phyloP scores from a whole-genome alignment of 2,329 filamentous ascomycete species.

The Paraphoma chrysanthemicola region DNA sequence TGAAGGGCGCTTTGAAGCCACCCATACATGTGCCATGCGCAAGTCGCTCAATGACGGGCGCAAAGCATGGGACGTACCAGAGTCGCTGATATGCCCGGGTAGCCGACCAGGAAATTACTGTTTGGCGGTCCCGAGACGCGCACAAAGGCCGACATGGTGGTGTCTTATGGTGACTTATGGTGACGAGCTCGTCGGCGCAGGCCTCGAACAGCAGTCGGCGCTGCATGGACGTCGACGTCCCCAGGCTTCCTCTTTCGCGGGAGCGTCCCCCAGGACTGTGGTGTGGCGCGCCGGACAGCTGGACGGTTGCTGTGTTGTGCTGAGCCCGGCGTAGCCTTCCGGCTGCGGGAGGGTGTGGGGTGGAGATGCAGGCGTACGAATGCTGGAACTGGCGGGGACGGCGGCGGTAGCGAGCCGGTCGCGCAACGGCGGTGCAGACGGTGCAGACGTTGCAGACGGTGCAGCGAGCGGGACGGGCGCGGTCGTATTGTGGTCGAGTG shows the following conservation, averaged over 20 bases:
- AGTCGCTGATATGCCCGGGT: slow-evolving; percentile 96
- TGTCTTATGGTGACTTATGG: slow-evolving; percentile 33
- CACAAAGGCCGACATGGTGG: slow-evolving; percentile 74
- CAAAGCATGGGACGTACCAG: slow-evolving; percentile 69
- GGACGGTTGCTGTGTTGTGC: slow-evolving; percentile 10
- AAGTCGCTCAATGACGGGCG: slow-evolving; percentile 3
- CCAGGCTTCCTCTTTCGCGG: slow-evolving; percentile 12
- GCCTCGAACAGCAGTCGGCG: slow-evolving; percentile 40
- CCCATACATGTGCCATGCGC: slow-evolving; percentile 3
- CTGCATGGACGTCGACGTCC: slow-evolving; percentile 43
- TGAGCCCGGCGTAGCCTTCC: slow-evolving; percentile 25
- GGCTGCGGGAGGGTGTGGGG: slow-evolving; percentile 29
- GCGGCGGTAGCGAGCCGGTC: slow-evolving; percentile 19
- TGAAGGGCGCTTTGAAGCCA: slow-evolving; percentile 6
- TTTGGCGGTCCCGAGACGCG: slow-evolving; percentile 97
- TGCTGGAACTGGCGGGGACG: slow-evolving; percentile 32
- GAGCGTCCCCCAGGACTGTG: slow-evolving; percentile 15
- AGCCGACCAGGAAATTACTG: slow-evolving; percentile 94
- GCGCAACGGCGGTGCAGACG: slow-evolving; percentile 12
- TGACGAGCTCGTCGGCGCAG: slow-evolving; percentile 41
- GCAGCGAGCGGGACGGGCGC: slow-evolving; percentile 14
- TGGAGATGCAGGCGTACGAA: slow-evolving; percentile 20
- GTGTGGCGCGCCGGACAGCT: slow-evolving; percentile 5
- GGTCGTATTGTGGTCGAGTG: slow-evolving; percentile 9
- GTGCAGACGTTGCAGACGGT: slow-evolving; percentile 11